phyloP scores from a whole-genome alignment of 2,329 filamentous ascomycete species.

The Lithohypha guttulata region DNA sequence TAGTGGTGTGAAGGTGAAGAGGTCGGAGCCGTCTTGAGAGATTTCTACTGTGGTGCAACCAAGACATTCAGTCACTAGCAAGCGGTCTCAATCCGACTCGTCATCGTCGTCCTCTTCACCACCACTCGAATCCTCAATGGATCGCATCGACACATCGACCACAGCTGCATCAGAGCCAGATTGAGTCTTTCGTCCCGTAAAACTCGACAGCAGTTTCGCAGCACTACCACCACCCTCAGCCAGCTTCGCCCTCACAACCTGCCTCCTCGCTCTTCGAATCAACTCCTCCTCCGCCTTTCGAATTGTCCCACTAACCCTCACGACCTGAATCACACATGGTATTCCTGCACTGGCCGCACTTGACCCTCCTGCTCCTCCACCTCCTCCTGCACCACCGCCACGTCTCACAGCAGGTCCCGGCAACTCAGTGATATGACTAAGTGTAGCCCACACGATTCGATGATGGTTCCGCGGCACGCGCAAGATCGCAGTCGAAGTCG shows the following conservation, averaged over 20 bases:
- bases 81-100: constrained; percentile 32
- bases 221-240: constrained; percentile 21
- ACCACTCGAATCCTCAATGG: constrained; percentile 38
- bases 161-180: too few relatives aligned
- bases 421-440: constrained; percentile 67
- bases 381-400: constrained; percentile 18
- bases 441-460: constrained; percentile 76
- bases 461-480: constrained; percentile 73
- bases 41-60: too few relatives aligned
- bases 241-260: constrained; percentile 44
- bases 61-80: too few relatives aligned
- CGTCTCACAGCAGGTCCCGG: constrained; percentile 30
- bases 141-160: constrained; percentile 11
- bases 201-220: constrained; percentile 2
- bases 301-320: constrained; percentile 85
- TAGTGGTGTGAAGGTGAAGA: constrained; percentile 56
- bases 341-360: too few relatives aligned
- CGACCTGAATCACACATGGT: constrained; percentile 78
- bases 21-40: constrained; percentile 9
- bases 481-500: constrained; percentile 91
- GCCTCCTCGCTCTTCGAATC: constrained; percentile 61
- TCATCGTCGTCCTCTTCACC: constrained; percentile 39
- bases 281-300: constrained; percentile 85
- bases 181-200: not conserved
- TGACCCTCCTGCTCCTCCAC: constrained; percentile 31